Evolutionary conservation across 139 green algal genomes (phyloP).

Genomic region (Klebsormidium nitens): DNA sequence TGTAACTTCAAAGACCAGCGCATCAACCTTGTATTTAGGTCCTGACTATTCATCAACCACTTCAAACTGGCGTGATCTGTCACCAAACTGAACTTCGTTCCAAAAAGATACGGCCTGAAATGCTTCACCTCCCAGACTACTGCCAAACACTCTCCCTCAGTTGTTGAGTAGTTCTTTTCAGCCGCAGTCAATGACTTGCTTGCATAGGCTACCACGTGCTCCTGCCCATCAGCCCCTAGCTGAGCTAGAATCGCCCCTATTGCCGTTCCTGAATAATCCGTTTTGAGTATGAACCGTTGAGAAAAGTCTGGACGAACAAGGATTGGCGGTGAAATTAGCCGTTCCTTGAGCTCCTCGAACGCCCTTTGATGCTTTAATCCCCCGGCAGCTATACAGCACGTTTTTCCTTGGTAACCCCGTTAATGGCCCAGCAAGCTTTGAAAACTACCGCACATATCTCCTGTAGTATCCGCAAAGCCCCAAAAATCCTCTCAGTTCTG

Average conservation of each 20-base stretch:
- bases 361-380: neutral
- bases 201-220: constrained; percentile 27
- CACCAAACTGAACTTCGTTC: constrained; percentile 3
- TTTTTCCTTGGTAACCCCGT: constrained; percentile 18
- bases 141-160: constrained; percentile 36
- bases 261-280: constrained; percentile 23
- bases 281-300: constrained; percentile 27
- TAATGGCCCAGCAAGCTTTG: constrained; percentile 25
- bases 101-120: constrained; percentile 12
- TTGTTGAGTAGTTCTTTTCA: constrained; percentile 29
- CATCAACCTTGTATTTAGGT: neutral
- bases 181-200: constrained; percentile 13
- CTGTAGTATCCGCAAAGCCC: constrained; percentile 47
- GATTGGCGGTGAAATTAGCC: constrained; percentile 22
- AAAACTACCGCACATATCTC: constrained; percentile 41
- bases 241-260: constrained; percentile 39
- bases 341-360: neutral
- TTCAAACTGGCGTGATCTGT: constrained; percentile 8
- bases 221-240: too few relatives aligned
- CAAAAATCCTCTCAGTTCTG: neutral
- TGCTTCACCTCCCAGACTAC: constrained; percentile 20
- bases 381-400: neutral
- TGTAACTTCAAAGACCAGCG: constrained; percentile 9
- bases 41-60: neutral
- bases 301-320: constrained; percentile 16